Conservation (phyloP, 805 yeast species). For the Metschnikowia shivogae region DNA sequence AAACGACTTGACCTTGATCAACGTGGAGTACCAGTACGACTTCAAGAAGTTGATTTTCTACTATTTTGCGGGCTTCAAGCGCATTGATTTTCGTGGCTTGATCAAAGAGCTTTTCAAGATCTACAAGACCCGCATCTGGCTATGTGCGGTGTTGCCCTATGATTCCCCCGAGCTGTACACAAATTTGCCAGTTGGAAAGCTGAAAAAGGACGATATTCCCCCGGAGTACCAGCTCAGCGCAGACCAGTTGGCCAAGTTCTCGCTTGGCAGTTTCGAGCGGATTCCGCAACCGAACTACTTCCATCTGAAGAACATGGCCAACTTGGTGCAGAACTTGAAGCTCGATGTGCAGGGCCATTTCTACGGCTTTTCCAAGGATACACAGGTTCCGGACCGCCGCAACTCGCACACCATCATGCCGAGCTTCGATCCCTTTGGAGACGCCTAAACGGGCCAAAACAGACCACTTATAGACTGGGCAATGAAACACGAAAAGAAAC, state of each 20-base stretch:
- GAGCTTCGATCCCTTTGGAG: conserved; percentile 16
- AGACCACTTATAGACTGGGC: too few relatives aligned
- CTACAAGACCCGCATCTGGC: conserved; percentile 45
- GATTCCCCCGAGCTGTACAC: conserved; percentile 33
- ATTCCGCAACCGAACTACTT: conserved; percentile 45
- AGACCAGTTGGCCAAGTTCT: conserved; percentile 40
- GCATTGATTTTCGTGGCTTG: conserved; percentile 42
- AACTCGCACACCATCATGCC: conserved; percentile 12
- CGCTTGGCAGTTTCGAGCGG: conserved; percentile 40
- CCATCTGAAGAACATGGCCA: conserved; percentile 48
- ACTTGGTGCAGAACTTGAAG: conserved; percentile 43
- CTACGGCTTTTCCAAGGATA: conserved; percentile 32
- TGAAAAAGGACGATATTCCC: conserved; percentile 22
- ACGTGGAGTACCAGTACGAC: conserved; percentile 44
- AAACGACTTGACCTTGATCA: conserved; percentile 39
- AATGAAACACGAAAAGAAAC: too few relatives aligned
- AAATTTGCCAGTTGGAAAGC: conserved; percentile 8
- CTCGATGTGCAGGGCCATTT: conserved; percentile 40
- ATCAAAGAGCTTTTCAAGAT: conserved; percentile 43
- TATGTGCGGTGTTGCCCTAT: conserved; percentile 43
- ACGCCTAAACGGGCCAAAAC: neutral
- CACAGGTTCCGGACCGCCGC: conserved; percentile 6
- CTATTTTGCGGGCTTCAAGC: conserved; percentile 43
- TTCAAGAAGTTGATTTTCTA: conserved; percentile 44
- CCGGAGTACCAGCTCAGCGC: conserved; percentile 36